Conservation (phyloP, 208 protist species). For the Leishmania gerbilli region DNA sequence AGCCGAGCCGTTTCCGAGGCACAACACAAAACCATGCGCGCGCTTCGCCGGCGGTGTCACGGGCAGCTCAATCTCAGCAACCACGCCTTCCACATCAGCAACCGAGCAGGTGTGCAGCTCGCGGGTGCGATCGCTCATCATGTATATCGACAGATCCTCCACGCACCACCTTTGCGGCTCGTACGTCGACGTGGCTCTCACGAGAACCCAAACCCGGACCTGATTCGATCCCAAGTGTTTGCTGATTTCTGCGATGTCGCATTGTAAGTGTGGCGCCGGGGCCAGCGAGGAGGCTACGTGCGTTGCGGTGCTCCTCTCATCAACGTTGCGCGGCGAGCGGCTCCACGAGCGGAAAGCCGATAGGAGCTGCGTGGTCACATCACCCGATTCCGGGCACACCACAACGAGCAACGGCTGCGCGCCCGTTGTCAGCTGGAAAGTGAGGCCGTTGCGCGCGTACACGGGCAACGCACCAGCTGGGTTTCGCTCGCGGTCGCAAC, state of each 20-base stretch:
- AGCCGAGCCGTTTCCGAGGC: conserved; percentile 3
- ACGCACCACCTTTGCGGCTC: conserved; percentile 21
- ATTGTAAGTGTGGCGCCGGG: neutral
- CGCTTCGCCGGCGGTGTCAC: conserved; percentile 11
- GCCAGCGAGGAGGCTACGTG: neutral
- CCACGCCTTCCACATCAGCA: conserved; percentile 8
- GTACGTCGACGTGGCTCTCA: conserved; percentile 3
- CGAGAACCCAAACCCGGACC: conserved; percentile 8
- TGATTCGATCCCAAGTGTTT: neutral
- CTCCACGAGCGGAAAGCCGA: conserved; percentile 28
- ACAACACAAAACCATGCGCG: conserved; percentile 19
- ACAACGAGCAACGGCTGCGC: conserved; percentile 44
- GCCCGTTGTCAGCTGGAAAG: conserved; percentile 40
- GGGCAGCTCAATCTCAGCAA: conserved; percentile 20
- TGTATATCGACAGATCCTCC: conserved; percentile 2
- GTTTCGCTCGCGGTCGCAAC: conserved; percentile 28
- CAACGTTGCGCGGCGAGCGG: neutral
- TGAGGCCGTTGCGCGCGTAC: conserved; percentile 52
- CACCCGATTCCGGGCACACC: conserved; percentile 42
- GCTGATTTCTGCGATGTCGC: neutral
- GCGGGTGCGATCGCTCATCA: neutral
- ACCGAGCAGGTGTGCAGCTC: conserved; percentile 1
- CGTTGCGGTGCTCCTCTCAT: neutral
- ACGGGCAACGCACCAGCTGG: conserved; percentile 28
- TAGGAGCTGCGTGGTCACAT: conserved; percentile 41